Base-by-base conservation (phyloP, 1,139 yeast genomes). In the Candida tunisiensis region DNA sequence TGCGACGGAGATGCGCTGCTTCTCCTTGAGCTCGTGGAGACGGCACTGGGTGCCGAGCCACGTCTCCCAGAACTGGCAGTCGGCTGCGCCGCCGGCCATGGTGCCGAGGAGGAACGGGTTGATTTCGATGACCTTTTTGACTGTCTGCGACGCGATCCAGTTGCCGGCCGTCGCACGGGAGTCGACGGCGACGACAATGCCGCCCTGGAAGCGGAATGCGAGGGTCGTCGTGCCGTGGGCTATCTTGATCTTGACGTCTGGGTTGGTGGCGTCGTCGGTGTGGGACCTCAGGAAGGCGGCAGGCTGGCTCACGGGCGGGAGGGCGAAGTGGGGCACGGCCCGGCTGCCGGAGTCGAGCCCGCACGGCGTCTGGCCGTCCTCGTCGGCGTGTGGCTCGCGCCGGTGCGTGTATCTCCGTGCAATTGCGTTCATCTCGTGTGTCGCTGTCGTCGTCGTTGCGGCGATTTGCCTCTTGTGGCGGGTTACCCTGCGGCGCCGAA, bases 31-130 rank as follows among this genome's bases (percentile, higher is more conserved):
- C 53, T 88, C 98, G 52, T 85, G 93, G 43, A 88, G 60, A 47
- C 99, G 68, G 60, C 98, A 88, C 56, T 88, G 96, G 13, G 93
- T 64, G 39, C 98, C 98, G 37, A 88, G 65, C 96, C 96, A 88
- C 16, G 95, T 82, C 58, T 88, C 96, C 99, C 99, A 88, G 55
- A 65, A 91, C 55, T 91, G 98, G 64, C 99, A 88, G 57, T 88
- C 99, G 16, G 98, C 98, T 28, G 99, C 99, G 61, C 96, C 96
- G 57, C 99, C 99, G 20, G 99, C 99, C 95, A 88, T 74, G 18
- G 99, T 88, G 39, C 99, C 99, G 44, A 88, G 65, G 40, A 88
- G 58, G 48, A 79, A 78, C 28, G 96, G 95, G 54, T 91, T 91
- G 57, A 88, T 88, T 53, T 88, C 88, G 49, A 88, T 85, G 29